Evolutionary conservation across 345 rosid species (phyloP).

Genomic region (Ceriops zippeliana): DNA sequence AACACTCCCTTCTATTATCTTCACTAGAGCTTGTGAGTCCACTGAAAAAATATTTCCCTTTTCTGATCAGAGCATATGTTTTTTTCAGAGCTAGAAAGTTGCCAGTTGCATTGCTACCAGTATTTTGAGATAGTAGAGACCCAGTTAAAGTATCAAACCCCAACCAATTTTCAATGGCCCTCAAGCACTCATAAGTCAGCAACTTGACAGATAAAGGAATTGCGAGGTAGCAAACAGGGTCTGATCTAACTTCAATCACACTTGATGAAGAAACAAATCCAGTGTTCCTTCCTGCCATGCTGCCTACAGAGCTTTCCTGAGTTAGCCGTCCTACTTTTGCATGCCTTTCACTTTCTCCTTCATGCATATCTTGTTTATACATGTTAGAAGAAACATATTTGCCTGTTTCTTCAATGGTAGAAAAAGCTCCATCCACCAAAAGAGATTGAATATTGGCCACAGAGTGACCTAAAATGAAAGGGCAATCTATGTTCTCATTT

Average conservation of each 20-base stretch:
- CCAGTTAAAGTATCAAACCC: conserved; percentile 47
- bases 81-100: conserved; percentile 55
- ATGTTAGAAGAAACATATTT: conserved; percentile 25
- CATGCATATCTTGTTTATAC: conserved; percentile 38
- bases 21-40: conserved; percentile 51
- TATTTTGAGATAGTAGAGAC: conserved; percentile 31
- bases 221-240: conserved; percentile 21
- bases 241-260: conserved; percentile 37
- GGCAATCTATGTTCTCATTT: conserved; percentile 48
- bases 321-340: conserved; percentile 85
- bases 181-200: conserved; percentile 67
- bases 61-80: conserved; percentile 46
- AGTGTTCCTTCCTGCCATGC: conserved; percentile 45
- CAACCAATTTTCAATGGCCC: conserved; percentile 64
- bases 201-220: conserved; percentile 60
- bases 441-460: conserved; percentile 65
- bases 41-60: conserved; percentile 52
- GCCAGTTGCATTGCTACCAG: conserved; percentile 34
- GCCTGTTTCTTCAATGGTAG: conserved; percentile 41
- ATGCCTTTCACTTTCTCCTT: conserved; percentile 55
- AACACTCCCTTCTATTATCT: conserved; percentile 32
- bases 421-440: conserved; percentile 75
- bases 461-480: conserved; percentile 60
- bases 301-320: conserved; percentile 64
- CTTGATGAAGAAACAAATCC: conserved; percentile 35